These are phyloP conservation scores for Thalassiosira hispida DNA, from an alignment of 352 stramenopile species.

Conservation along the genomic window DNA sequence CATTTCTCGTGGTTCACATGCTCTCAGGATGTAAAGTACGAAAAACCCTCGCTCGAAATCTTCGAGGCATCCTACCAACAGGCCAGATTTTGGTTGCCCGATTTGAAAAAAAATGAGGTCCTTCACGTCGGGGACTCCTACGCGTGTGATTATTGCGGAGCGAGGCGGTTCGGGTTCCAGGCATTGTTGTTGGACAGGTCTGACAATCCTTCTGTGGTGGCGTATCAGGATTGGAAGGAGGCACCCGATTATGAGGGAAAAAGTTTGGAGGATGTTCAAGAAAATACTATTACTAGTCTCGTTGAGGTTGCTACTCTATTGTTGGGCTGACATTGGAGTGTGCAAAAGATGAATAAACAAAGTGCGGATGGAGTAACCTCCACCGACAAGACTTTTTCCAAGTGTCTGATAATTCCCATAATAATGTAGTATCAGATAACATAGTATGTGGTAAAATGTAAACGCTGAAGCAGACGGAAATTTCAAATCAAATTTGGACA, in stretches of 20 bases:
- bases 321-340: not conserved
- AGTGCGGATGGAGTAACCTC: too few relatives aligned
- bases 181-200: conserved; percentile 43
- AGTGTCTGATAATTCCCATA: too few relatives aligned
- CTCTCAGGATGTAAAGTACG: conserved; percentile 35
- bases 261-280: conserved; percentile 38
- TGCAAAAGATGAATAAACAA: too few relatives aligned
- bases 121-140: conserved; percentile 50
- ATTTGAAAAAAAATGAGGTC: conserved; percentile 36
- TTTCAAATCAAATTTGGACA: too few relatives aligned
- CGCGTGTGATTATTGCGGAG: conserved; percentile 46
- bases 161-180: conserved; percentile 40
- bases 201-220: conserved; percentile 28
- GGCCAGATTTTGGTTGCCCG: conserved; percentile 34
- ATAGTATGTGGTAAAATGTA: too few relatives aligned
- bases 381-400: too few relatives aligned
- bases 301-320: conserved; percentile 23
- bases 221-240: conserved; percentile 53
- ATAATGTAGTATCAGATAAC: too few relatives aligned
- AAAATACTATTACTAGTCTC: conserved; percentile 49
- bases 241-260: conserved; percentile 46
- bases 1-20: conserved; percentile 44
- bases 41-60: conserved; percentile 45
- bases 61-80: conserved; percentile 27
- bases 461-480: too few relatives aligned